Conservation (phyloP, 768 basidiomycete species). For the Tulasnella sp. region DNA sequence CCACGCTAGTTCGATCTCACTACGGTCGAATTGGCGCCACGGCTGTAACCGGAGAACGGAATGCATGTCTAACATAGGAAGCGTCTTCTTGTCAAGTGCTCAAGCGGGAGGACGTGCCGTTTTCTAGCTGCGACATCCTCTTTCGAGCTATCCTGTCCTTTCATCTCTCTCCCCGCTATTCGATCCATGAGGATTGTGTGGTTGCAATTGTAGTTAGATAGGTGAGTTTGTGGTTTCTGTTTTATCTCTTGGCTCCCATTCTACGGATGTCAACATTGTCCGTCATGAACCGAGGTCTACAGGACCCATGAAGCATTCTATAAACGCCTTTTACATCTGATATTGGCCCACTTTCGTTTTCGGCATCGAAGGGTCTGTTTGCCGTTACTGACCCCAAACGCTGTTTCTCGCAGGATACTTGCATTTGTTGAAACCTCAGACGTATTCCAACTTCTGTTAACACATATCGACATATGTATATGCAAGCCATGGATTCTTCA, state of each 20-base stretch:
- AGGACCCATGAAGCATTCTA: background rate
- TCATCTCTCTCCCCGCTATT: background rate
- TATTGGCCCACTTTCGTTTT: background rate
- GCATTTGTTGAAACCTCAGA: too few relatives aligned
- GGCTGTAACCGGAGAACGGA: background rate
- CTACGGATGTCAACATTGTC: background rate
- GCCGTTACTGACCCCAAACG: too few relatives aligned
- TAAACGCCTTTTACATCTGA: background rate
- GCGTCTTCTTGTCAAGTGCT: background rate
- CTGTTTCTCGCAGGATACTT: too few relatives aligned
- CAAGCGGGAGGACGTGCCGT: constrained; percentile 7
- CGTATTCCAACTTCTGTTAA: too few relatives aligned
- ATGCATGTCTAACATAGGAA: constrained; percentile 22
- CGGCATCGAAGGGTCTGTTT: background rate
- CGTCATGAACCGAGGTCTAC: background rate
- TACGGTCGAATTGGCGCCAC: background rate
- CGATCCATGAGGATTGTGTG: background rate
- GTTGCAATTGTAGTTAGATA: background rate
- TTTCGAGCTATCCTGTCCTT: background rate
- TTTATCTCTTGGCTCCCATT: background rate
- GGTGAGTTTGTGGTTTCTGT: background rate
- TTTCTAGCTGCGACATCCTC: constrained; percentile 19
- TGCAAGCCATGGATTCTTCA: too few relatives aligned
- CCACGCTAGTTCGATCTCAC: background rate
- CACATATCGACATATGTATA: too few relatives aligned